Evolutionary conservation across 2,329 filamentous ascomycete species (phyloP), one percentile per base, ranked within the genome.

Genomic region (Teratosphaeriaceae sp.): DNA sequence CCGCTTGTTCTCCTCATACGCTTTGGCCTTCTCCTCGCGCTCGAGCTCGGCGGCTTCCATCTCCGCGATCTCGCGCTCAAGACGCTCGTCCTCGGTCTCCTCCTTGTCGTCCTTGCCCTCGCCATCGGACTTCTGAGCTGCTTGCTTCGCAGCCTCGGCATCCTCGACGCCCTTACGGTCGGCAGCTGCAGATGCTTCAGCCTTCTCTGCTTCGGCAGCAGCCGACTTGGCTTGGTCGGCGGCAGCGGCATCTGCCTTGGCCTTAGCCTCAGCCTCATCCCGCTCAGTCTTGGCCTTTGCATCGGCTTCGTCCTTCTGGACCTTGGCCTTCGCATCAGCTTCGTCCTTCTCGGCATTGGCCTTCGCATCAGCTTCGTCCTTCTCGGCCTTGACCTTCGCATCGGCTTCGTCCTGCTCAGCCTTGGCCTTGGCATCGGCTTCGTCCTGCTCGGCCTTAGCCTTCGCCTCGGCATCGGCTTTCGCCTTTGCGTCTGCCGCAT

Each of bases 1-100:
- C 54, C 75, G 76, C 68, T 82, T 83, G 64, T 87, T 83, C 60
- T 88, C 85, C 1, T 84, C 67, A 47, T 78, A 79, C 57, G 84
- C 82, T 74, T 81, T 83, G 66, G 84, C 84, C 16, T 75, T 74
- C 61, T 87, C 84, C 48, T 82, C 76, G 45, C 69, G 66, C 47
- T 62, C 63, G 20, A 48, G 47, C 38, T 57, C 54, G 20, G 42
- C 48, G 18, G 59, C 66, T 48, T 73, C 70, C 69, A 72, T 70
- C 64, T 88, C 84, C 16, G 76, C 78, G 46, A 88, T 76, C 65
- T 82, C 84, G 45, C 73, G 74, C 60, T 71, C 68, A 23, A 65
- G 33, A 27, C 61, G 57, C 47, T 70, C 64, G 8, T 72, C 69
- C 43, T 72, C 70, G 37, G 64, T 59, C 38, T 61, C 53, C 58